phyloP scores from a whole-genome alignment of 495 filamentous ascomycete species.

The Neohortaea acidophila region DNA sequence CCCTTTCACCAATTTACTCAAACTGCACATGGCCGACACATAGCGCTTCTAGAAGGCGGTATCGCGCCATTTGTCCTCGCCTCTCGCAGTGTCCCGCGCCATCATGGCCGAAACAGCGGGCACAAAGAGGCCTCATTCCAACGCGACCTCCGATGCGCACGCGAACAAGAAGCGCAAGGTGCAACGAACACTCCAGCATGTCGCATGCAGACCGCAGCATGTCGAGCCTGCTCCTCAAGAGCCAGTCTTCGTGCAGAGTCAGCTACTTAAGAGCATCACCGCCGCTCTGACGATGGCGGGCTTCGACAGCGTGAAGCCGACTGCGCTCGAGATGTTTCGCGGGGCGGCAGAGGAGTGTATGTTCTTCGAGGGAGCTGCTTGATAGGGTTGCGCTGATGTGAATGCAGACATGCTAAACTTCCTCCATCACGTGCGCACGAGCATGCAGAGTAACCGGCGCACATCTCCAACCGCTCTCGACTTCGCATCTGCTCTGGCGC shows the following conservation, averaged over 20 bases:
- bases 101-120: conserved; percentile 6
- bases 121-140: conserved; percentile 7
- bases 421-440: conserved; percentile 39
- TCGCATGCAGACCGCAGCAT: conserved; percentile 8
- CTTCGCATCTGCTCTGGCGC: conserved; percentile 47
- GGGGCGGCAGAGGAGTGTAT: conserved; percentile 49
- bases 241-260: conserved; percentile 20
- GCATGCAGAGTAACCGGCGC: conserved; percentile 48
- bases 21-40: no score
- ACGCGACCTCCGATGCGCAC: background rate
- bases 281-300: conserved; percentile 39
- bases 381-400: conserved; percentile 1
- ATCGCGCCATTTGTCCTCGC: no score
- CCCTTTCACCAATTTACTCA: no score
- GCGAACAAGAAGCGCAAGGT: conserved; percentile 4
- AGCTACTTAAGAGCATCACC: conserved; percentile 44
- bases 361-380: conserved; percentile 2
- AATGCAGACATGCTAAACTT: conserved; percentile 43
- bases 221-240: conserved; percentile 16
- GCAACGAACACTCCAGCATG: conserved; percentile 3
- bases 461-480: conserved; percentile 49
- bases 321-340: conserved; percentile 44
- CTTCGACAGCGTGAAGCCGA: conserved; percentile 41
- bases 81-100: no score
- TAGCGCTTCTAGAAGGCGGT: no score